Evolutionary conservation across 345 rosid genomes (phyloP).

Genomic region (Barbarea vulgaris): DNA sequence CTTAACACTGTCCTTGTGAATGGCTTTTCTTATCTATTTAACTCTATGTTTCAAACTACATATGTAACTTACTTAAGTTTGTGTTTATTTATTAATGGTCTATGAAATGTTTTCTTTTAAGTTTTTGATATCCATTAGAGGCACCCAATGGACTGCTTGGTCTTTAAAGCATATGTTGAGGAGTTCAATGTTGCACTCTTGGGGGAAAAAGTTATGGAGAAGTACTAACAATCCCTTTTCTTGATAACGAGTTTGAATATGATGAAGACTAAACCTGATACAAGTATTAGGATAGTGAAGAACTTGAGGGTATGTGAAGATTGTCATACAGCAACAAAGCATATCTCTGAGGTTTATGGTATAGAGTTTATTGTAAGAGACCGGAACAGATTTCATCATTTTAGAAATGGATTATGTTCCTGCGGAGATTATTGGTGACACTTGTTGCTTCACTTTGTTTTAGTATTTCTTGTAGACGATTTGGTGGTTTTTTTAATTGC

Average conservation of each 20-base stretch:
- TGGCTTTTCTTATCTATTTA: too few relatives aligned
- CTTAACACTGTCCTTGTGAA: conserved; percentile 52
- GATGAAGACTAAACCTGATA: conserved; percentile 45
- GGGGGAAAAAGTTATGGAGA: too few relatives aligned
- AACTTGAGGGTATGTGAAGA: conserved; percentile 79
- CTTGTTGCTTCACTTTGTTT: conserved; percentile 4
- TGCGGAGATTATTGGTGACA: conserved; percentile 73
- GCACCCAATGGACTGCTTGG: too few relatives aligned
- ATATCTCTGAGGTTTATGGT: conserved; percentile 57
- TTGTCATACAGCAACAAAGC: conserved; percentile 71
- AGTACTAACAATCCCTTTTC: too few relatives aligned
- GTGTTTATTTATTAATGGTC: too few relatives aligned
- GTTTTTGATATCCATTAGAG: too few relatives aligned
- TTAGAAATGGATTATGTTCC: conserved; percentile 68
- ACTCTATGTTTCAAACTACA: too few relatives aligned
- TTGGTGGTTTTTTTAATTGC: background rate
- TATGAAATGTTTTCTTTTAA: too few relatives aligned
- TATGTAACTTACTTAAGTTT: too few relatives aligned
- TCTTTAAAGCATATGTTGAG: too few relatives aligned
- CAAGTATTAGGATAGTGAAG: conserved; percentile 61
- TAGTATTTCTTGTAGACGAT: background rate
- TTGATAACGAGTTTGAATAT: conserved; percentile 30
- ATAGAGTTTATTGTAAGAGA: conserved; percentile 77
- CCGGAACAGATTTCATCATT: conserved; percentile 76
- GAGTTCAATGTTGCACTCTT: too few relatives aligned